Evolutionary conservation across 768 basidiomycete genomes (phyloP).

Genomic region (Chlorophyllum brunneum): DNA sequence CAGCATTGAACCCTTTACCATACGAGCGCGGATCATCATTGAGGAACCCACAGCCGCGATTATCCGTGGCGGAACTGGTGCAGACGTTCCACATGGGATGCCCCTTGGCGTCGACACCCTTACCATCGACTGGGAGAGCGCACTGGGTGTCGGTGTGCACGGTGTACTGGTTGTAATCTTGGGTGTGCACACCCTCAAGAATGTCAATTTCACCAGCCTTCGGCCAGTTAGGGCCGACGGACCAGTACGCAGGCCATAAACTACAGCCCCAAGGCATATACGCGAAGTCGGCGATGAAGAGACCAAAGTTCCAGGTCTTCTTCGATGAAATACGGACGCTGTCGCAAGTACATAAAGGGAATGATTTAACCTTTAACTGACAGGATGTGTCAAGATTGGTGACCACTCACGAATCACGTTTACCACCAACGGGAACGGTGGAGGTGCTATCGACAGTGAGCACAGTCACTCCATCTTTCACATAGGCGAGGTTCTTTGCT

Average conservation of each 20-base stretch:
- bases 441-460: slow-evolving; percentile 60
- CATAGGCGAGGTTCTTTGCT: slow-evolving; percentile 52
- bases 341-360: slow-evolving; percentile 14
- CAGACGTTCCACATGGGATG: slow-evolving; percentile 30
- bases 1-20: slow-evolving; percentile 39
- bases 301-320: slow-evolving; percentile 54
- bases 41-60: slow-evolving; percentile 47
- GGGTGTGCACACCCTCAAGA: slow-evolving; percentile 65
- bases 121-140: slow-evolving; percentile 24
- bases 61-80: slow-evolving; percentile 31
- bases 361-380: slow-evolving; percentile 9
- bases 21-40: slow-evolving; percentile 34
- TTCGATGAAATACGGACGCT: slow-evolving; percentile 67
- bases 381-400: slow-evolving; percentile 9
- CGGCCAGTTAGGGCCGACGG: slow-evolving; percentile 51
- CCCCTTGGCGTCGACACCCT: slow-evolving; percentile 18
- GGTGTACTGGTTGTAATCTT: slow-evolving; percentile 56
- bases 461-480: slow-evolving; percentile 56
- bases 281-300: slow-evolving; percentile 70
- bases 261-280: slow-evolving; percentile 70
- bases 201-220: slow-evolving; percentile 63
- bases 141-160: slow-evolving; percentile 53
- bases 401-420: slow-evolving; percentile 47
- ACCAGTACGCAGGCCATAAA: slow-evolving; percentile 55
- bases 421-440: slow-evolving; percentile 40